Conservation (phyloP, 1,284 basidiomycete species). For the Apiotrichum sp. region DNA sequence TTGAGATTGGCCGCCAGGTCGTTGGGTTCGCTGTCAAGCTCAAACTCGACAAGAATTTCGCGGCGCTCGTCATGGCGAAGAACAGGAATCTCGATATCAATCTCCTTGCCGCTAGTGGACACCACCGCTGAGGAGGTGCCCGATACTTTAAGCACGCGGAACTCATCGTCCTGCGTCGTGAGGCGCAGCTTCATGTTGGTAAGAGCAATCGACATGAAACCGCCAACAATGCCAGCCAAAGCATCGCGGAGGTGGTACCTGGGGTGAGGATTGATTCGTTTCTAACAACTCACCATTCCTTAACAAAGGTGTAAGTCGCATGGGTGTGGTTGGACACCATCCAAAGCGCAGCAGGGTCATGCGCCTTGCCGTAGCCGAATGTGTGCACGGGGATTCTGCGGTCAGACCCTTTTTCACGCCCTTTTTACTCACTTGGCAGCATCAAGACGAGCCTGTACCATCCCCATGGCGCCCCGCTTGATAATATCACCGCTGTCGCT, state of each 20-base stretch:
- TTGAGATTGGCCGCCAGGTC: not conserved
- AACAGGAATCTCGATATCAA: slow-evolving; percentile 91
- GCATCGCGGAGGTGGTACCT: slow-evolving; percentile 76
- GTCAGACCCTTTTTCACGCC: not conserved
- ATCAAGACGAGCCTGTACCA: slow-evolving; percentile 90
- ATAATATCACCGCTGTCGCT: slow-evolving; percentile 86
- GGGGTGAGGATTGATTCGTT: not conserved
- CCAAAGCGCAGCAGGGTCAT: slow-evolving; percentile 97
- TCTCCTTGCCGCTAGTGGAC: slow-evolving; percentile 78
- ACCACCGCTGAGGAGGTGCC: slow-evolving; percentile 77
- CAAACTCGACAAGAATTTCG: slow-evolving; percentile 90
- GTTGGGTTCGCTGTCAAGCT: slow-evolving; percentile 55
- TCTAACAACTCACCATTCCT: slow-evolving; percentile 59
- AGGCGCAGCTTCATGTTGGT: slow-evolving; percentile 87
- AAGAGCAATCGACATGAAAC: slow-evolving; percentile 85
- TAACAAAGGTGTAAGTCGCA: slow-evolving; percentile 95
- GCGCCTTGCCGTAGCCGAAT: slow-evolving; percentile 90
- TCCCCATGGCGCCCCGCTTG: slow-evolving; percentile 95
- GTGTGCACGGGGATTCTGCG: slow-evolving; percentile 79
- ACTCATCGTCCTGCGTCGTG: slow-evolving; percentile 55
- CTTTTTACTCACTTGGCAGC: slow-evolving; percentile 62
- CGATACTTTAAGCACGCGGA: slow-evolving; percentile 83
- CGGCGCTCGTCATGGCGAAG: slow-evolving; percentile 83
- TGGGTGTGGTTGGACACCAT: slow-evolving; percentile 94
- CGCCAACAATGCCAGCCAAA: slow-evolving; percentile 83